Percentiles rank a stretch among this genome's conserved stretches.
These are phyloP conservation scores for Fomitopsis betulina DNA, from an alignment of 1,284 basidiomycete genomes.

Conservation along the genomic window DNA sequence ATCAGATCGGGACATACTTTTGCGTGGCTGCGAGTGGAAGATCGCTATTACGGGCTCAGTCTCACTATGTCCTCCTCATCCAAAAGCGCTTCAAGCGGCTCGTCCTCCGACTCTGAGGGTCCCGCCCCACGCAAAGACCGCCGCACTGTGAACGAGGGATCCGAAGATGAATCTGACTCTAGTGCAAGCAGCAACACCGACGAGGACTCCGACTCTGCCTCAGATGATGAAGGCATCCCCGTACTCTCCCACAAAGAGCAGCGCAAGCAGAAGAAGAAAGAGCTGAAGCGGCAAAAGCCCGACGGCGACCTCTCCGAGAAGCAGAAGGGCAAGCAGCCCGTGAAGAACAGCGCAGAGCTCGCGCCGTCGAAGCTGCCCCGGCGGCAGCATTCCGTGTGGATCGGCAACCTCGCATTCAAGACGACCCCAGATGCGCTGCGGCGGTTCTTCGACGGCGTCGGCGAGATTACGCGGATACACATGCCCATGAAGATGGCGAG, in stretches of 20 bases:
- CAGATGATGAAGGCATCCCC: slow-evolving; percentile 30
- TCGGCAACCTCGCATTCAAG: slow-evolving; percentile 93
- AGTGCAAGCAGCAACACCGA: neutral
- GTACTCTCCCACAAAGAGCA: slow-evolving; percentile 72
- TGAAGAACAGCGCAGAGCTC: slow-evolving; percentile 24
- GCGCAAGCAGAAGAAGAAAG: slow-evolving; percentile 56
- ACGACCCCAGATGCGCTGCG: slow-evolving; percentile 74
- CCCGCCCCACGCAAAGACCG: neutral
- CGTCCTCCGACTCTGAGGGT: neutral
- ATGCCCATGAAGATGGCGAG: slow-evolving; percentile 60
- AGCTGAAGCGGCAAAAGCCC: slow-evolving; percentile 34
- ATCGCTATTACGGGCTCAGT: neutral
- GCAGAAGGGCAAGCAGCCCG: slow-evolving; percentile 33
- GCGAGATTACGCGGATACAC: slow-evolving; percentile 70
- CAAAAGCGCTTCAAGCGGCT: neutral
- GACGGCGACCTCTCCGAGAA: slow-evolving; percentile 24
- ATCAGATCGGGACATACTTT: neutral
- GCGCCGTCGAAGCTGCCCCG: slow-evolving; percentile 31
- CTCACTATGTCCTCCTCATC: neutral
- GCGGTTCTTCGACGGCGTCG: slow-evolving; percentile 67
- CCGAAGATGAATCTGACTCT: neutral
- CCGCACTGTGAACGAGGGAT: neutral
- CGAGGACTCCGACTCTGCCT: neutral
- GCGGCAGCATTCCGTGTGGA: slow-evolving; percentile 87
- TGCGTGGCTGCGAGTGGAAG: neutral